phyloP scores from a whole-genome alignment of 306 rosid genomes.

The Medicago ruthenica region DNA sequence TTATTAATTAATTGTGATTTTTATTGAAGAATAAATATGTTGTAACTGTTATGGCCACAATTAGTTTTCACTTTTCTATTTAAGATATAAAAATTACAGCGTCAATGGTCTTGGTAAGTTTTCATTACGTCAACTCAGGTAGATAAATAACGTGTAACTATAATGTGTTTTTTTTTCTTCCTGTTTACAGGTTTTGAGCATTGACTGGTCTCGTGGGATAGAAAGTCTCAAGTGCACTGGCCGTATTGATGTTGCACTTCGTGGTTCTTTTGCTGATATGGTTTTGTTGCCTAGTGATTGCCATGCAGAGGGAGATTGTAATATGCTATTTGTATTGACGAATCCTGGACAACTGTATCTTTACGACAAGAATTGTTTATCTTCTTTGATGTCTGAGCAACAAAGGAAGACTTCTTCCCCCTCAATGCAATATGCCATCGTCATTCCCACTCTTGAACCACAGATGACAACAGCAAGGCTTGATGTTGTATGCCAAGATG shows the following conservation, averaged over 20 bases:
- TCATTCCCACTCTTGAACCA: constrained; percentile 78
- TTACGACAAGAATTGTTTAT: constrained; percentile 60
- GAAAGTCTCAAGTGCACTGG: constrained; percentile 69
- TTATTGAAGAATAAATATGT: constrained; percentile 19
- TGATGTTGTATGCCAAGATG: constrained; percentile 55
- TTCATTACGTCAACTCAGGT: constrained; percentile 33
- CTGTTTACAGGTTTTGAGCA: constrained; percentile 68
- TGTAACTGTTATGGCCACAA: constrained; percentile 30
- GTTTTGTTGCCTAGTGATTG: constrained; percentile 56
- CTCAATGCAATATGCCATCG: constrained; percentile 57
- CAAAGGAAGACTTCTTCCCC: constrained; percentile 51
- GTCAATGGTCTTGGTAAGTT: constrained; percentile 26
- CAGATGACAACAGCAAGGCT: constrained; percentile 68
- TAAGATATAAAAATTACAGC: constrained; percentile 20
- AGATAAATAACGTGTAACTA: constrained; percentile 25
- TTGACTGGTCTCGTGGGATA: constrained; percentile 82
- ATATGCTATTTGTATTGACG: constrained; percentile 69
- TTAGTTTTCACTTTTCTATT: constrained; percentile 25
- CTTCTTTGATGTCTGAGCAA: constrained; percentile 59
- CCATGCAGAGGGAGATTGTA: constrained; percentile 49
- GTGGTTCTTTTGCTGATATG: constrained; percentile 88
- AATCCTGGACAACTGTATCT: constrained; percentile 81
- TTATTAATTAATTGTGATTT: constrained; percentile 26
- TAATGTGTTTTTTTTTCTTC: constrained; percentile 38
- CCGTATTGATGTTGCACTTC: constrained; percentile 67